Evolutionary conservation across 768 basidiomycete species (phyloP).

Genomic region (Boletus subcaerulescens): DNA sequence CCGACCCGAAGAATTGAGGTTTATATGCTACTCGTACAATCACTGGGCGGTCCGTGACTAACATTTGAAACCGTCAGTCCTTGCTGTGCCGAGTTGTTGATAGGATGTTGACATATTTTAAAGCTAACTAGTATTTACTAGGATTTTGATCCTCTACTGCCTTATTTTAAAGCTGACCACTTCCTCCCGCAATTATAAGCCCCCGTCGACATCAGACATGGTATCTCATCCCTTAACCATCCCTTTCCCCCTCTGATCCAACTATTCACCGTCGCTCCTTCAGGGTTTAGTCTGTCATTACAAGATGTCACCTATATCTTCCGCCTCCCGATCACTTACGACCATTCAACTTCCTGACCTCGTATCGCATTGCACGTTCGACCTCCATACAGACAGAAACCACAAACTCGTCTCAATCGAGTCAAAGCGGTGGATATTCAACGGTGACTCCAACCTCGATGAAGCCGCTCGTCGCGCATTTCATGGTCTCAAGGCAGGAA

Average conservation of each 20-base stretch:
- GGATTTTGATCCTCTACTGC: neutral
- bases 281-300: slow-evolving; percentile 10
- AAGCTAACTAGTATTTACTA: slow-evolving; percentile 11
- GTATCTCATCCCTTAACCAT: neutral
- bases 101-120: slow-evolving; percentile 7
- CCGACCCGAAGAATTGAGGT: neutral
- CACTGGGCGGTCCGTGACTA: neutral
- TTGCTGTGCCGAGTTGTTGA: neutral
- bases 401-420: slow-evolving; percentile 51
- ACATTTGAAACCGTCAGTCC: slow-evolving; percentile 8
- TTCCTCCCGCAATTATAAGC: slow-evolving; percentile 8
- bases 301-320: slow-evolving; percentile 21
- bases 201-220: neutral
- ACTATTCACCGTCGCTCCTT: neutral
- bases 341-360: slow-evolving; percentile 73
- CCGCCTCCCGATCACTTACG: slow-evolving; percentile 22
- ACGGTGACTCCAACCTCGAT: slow-evolving; percentile 51
- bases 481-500: slow-evolving; percentile 69
- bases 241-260: neutral
- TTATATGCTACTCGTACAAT: neutral
- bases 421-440: slow-evolving; percentile 59
- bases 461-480: slow-evolving; percentile 42
- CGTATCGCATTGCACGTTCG: slow-evolving; percentile 67
- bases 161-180: slow-evolving; percentile 16
- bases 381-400: slow-evolving; percentile 53